phyloP scores from a whole-genome alignment of 2,329 filamentous ascomycete genomes.

The Keithomyces neogunnii region DNA sequence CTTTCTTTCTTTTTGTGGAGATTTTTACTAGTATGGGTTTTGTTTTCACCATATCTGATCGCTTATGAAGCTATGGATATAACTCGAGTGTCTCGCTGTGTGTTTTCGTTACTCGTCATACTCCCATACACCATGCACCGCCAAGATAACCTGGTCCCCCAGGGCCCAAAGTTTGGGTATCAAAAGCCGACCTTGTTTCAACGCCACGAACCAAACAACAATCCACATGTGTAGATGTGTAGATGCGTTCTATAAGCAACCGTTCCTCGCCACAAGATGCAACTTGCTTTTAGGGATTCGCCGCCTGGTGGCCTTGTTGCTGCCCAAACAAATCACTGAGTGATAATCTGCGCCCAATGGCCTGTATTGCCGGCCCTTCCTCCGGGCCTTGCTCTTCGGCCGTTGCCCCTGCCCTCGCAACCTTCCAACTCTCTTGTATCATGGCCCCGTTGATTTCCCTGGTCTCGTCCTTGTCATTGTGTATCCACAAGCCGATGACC shows the following conservation, averaged over 20 bases:
- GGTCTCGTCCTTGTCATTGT: conserved; percentile 39
- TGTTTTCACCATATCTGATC: neutral
- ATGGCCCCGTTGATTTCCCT: conserved; percentile 30
- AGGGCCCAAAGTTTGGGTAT: too few species aligned
- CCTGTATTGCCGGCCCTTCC: conserved; percentile 33
- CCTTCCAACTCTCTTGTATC: conserved; percentile 35
- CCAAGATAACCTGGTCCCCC: too few species aligned
- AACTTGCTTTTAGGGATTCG: neutral
- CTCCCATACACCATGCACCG: too few species aligned
- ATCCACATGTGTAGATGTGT: too few species aligned
- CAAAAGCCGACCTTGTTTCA: too few species aligned
- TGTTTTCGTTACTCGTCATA: neutral
- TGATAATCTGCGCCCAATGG: conserved; percentile 34
- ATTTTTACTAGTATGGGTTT: neutral
- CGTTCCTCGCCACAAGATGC: too few species aligned
- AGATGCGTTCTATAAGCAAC: too few species aligned
- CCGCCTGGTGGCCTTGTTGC: conserved; percentile 13
- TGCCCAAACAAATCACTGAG: conserved; percentile 37
- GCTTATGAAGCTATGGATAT: neutral
- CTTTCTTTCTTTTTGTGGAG: neutral
- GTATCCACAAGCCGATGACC: conserved; percentile 47
- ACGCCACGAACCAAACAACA: too few species aligned
- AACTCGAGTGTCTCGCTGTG: neutral
- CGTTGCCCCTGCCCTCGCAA: conserved; percentile 21
- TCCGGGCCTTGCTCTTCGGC: conserved; percentile 18